phyloP scores from a whole-genome alignment of 208 protist genomes.

The Angomonas deanei region DNA sequence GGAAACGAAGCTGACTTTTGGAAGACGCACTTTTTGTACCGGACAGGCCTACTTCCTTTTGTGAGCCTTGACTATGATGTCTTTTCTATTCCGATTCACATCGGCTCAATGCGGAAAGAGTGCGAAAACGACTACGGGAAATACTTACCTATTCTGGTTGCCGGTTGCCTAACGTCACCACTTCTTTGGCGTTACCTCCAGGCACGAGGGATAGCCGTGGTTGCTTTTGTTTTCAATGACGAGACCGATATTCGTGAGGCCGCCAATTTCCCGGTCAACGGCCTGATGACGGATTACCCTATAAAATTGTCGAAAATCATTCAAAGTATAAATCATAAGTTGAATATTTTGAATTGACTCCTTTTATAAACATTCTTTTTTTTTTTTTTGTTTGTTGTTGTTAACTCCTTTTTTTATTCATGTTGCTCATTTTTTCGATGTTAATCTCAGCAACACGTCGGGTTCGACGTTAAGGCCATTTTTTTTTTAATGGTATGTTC shows the following conservation, averaged over 20 bases:
- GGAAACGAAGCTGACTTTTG: conserved; percentile 32
- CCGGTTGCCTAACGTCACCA: conserved; percentile 47
- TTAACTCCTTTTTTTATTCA: conserved; percentile 40
- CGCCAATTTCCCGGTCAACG: conserved; percentile 48
- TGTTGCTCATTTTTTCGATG: conserved; percentile 48
- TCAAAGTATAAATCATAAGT: not conserved
- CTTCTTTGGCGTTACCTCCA: conserved; percentile 70
- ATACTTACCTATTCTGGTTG: conserved; percentile 7
- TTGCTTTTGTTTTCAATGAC: conserved; percentile 78
- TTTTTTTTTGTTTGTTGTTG: conserved; percentile 37
- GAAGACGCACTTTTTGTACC: conserved; percentile 49
- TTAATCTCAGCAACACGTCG: not conserved
- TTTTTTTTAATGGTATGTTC: not conserved
- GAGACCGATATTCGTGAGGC: conserved; percentile 51
- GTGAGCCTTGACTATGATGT: conserved; percentile 53
- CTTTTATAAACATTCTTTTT: conserved; percentile 41
- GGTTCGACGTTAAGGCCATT: not conserved
- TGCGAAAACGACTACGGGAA: conserved; percentile 14
- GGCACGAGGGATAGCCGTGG: conserved; percentile 53
- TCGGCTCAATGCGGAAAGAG: conserved; percentile 25
- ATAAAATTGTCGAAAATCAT: conserved; percentile 13
- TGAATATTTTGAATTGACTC: not conserved
- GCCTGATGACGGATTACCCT: conserved; percentile 72
- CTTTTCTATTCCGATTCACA: conserved; percentile 72
- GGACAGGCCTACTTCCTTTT: conserved; percentile 59